Evolutionary conservation across 805 yeast genomes (phyloP), one percentile per base, ranked within the genome.

Genomic region (Candida chauliodis): DNA sequence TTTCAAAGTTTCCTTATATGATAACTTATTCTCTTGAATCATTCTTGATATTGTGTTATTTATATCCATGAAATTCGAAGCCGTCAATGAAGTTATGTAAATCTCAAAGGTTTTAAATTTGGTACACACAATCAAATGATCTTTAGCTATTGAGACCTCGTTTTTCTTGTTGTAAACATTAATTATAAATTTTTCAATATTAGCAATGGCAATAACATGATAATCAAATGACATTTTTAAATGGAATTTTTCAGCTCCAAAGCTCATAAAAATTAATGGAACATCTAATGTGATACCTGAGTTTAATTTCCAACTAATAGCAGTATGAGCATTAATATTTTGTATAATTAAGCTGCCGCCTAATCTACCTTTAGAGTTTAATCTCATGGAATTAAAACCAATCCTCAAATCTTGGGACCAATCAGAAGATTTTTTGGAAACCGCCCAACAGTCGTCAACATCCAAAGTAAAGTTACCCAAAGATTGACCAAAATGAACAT

Each of bases 401-500:
- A 81, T 40, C 17, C 78, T 71, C 44, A 90, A 58, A 41, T 76
- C 77, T 48, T 88, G 96, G 35, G 82, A 81, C 80, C 87, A 79
- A 37, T 75, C 74, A 2, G 78, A 64, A 3, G 77, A 68, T 50
- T 86, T 88, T 41, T 78, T 74, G 0, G 90, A 76, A 0, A 81
- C 69, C 0, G 79, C 69, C 91, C 95, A 87, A 5, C 80, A 56
- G 22, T 75, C 65, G 38, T 80, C 83, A 18, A 86, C 45, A 0
- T 56, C 57, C 5, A 86, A 58, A 1, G 70, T 62, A 32, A 85
- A 55, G 10, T 76, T 69, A 14, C 98, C 97, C 25, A 91, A 61
- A 0, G 96, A 78, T 30, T 84, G 84, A 0, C 98, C 98, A 43
- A 91, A 69, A 48, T 89, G 95, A 16, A 87, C 77, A 21, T 68